A percentile compares a stretch with the other conserved stretches of the same genome.
These are phyloP conservation scores for Talaromyces sp. DNA, from an alignment of 2,329 filamentous ascomycete species.

Conservation along the genomic window DNA sequence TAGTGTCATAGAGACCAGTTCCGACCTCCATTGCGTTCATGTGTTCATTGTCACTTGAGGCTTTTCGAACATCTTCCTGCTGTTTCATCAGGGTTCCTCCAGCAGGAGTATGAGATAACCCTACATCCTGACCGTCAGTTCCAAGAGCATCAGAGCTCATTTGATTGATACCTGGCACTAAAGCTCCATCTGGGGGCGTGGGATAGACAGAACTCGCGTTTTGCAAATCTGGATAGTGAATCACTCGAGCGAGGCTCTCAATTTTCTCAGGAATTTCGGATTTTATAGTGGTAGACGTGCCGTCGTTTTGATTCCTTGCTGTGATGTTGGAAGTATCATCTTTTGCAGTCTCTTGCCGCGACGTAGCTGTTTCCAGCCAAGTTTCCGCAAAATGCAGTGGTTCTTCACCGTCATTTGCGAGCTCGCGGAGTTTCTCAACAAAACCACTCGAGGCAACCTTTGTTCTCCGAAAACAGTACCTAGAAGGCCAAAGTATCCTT, in stretches of 20 bases:
- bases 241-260: slow-evolving; percentile 36
- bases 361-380: slow-evolving; percentile 32
- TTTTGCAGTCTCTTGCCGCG: slow-evolving; percentile 18
- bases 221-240: slow-evolving; percentile 39
- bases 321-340: slow-evolving; percentile 15
- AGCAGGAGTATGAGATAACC: slow-evolving; percentile 17
- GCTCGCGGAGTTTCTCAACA: slow-evolving; percentile 19
- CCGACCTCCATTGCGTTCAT: slow-evolving; percentile 28
- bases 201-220: slow-evolving; percentile 46
- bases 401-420: slow-evolving; percentile 24
- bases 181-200: slow-evolving; percentile 49
- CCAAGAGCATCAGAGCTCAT: slow-evolving; percentile 27
- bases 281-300: slow-evolving; percentile 20
- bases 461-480: slow-evolving; percentile 38
- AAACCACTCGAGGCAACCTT: slow-evolving; percentile 16
- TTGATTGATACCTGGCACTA: slow-evolving; percentile 27
- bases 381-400: slow-evolving; percentile 41
- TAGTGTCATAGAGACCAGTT: slow-evolving; percentile 38
- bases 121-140: slow-evolving; percentile 25
- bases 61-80: slow-evolving; percentile 13
- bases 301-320: slow-evolving; percentile 24
- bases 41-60: slow-evolving; percentile 17
- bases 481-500: slow-evolving; percentile 42
- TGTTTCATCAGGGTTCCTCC: slow-evolving; percentile 16
- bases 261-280: slow-evolving; percentile 26